Conservation (phyloP, 805 yeast species). For the Hemisphaericaspora nanyangensis region DNA sequence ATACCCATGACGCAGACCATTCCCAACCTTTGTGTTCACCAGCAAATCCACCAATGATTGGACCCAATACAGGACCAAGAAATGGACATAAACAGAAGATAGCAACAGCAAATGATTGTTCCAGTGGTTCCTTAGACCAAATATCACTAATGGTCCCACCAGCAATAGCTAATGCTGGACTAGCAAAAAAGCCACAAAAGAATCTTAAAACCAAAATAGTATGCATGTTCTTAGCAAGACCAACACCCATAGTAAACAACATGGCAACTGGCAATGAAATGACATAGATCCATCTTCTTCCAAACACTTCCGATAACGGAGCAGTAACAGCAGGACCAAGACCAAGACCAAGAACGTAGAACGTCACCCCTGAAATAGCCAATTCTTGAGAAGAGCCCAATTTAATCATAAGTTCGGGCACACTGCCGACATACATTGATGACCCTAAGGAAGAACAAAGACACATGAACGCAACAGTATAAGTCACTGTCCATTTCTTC, state of each 20-base stretch:
- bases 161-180: constrained; percentile 80
- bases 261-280: constrained; percentile 60
- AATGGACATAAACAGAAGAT: constrained; percentile 77
- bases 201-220: constrained; percentile 65
- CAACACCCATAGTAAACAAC: constrained; percentile 74
- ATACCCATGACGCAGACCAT: constrained; percentile 62
- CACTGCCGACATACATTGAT: constrained; percentile 64
- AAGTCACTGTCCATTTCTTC: constrained; percentile 64
- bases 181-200: constrained; percentile 70
- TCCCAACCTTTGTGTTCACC: constrained; percentile 63
- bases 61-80: constrained; percentile 76
- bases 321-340: constrained; percentile 69
- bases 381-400: constrained; percentile 58
- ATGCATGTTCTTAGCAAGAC: constrained; percentile 57
- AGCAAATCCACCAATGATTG: constrained; percentile 70
- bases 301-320: constrained; percentile 67
- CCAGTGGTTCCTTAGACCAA: constrained; percentile 53
- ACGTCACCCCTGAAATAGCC: constrained; percentile 63
- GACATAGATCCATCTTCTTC: constrained; percentile 60
- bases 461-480: constrained; percentile 62
- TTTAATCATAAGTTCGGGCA: constrained; percentile 46
- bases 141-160: constrained; percentile 82
- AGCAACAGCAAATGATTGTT: constrained; percentile 70
- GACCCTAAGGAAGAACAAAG: constrained; percentile 73
- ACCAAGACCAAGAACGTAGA: constrained; percentile 69